Evolutionary conservation across 768 basidiomycete genomes (phyloP).

Genomic region (Tulasnella calospora): DNA sequence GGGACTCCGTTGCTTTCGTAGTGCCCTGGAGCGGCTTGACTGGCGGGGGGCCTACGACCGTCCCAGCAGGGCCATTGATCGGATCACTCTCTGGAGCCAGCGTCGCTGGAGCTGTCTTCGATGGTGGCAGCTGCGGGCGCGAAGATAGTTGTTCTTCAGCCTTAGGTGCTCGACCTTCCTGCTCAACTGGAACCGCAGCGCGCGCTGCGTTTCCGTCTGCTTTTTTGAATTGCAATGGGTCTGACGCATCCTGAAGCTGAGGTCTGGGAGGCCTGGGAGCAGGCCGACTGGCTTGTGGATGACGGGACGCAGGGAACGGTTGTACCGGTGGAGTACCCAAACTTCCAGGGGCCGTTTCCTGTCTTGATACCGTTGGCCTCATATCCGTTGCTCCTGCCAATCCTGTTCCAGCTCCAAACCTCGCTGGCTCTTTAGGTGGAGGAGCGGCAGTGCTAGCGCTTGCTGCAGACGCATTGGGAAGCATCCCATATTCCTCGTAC

Average conservation of each 20-base stretch:
- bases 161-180: neutral
- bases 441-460: neutral
- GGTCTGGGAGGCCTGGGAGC: slow-evolving; percentile 30
- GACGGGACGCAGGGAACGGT: neutral
- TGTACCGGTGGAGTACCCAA: neutral
- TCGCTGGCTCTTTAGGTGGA: slow-evolving; percentile 42
- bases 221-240: too few relatives aligned
- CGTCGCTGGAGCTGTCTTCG: slow-evolving; percentile 45
- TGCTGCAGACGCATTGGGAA: slow-evolving; percentile 31
- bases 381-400: slow-evolving; percentile 50
- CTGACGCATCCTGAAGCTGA: too few relatives aligned
- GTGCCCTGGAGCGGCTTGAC: slow-evolving; percentile 71
- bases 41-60: slow-evolving; percentile 51
- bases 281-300: slow-evolving; percentile 16
- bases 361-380: neutral
- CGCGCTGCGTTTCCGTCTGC: too few relatives aligned
- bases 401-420: slow-evolving; percentile 90
- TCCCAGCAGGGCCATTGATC: slow-evolving; percentile 47
- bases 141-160: neutral
- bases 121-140: slow-evolving; percentile 36
- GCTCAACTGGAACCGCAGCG: neutral
- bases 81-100: slow-evolving; percentile 45
- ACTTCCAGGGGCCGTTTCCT: neutral
- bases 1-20: slow-evolving; percentile 52
- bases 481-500: slow-evolving; percentile 55